phyloP scores from a whole-genome alignment of 495 filamentous ascomycete genomes.

The Hypoxylon lenormandii region DNA sequence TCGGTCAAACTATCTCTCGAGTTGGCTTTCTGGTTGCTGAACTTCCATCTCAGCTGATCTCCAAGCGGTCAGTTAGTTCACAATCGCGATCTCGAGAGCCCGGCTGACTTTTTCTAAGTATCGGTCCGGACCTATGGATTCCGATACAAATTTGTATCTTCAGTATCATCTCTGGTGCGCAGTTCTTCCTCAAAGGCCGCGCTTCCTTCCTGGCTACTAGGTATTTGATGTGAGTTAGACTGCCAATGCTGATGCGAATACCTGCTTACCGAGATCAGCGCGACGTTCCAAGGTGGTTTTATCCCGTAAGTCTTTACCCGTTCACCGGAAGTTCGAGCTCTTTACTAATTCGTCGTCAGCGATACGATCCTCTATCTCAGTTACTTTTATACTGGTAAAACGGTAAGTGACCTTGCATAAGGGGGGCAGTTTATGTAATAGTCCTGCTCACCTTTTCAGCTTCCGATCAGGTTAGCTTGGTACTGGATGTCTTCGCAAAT shows the following conservation, averaged over 20 bases:
- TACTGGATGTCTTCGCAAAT: constrained; percentile 46
- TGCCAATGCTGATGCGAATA: not conserved
- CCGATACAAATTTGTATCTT: constrained; percentile 83
- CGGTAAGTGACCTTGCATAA: constrained; percentile 18
- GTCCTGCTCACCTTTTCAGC: constrained; percentile 25
- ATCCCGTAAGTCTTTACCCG: constrained; percentile 54
- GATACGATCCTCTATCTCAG: constrained; percentile 46
- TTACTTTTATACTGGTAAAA: constrained; percentile 44
- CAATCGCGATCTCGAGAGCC: not conserved
- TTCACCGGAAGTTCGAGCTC: not conserved
- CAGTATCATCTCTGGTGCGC: constrained; percentile 75
- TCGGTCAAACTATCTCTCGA: constrained; percentile 78
- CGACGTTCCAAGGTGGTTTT: constrained; percentile 79
- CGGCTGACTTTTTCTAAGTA: constrained; percentile 28
- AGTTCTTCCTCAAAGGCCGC: constrained; percentile 74
- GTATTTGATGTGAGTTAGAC: constrained; percentile 67
- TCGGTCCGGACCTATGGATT: constrained; percentile 85
- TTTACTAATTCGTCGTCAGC: constrained; percentile 23
- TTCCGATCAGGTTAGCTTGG: constrained; percentile 45
- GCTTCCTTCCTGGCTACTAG: constrained; percentile 72
- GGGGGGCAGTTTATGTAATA: not conserved
- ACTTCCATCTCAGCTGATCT: constrained; percentile 78
- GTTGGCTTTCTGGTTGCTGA: constrained; percentile 77
- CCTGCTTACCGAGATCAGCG: constrained; percentile 33
- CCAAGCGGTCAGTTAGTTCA: constrained; percentile 64